phyloP scores from a whole-genome alignment of 371 early-diverging fungal genomes.

The Mucor indicus region DNA sequence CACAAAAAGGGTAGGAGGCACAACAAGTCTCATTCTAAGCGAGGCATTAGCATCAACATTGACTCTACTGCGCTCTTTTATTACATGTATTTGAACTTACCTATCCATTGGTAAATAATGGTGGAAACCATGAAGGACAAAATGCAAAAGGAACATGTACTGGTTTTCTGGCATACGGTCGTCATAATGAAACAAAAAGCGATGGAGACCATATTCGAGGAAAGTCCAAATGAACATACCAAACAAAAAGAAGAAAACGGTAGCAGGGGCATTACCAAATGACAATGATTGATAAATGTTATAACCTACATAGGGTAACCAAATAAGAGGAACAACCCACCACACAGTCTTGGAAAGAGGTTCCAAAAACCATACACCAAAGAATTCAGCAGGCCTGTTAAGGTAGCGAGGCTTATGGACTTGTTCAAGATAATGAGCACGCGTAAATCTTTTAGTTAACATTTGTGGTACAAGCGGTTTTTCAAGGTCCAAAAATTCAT shows the following conservation, averaged over 20 bases:
- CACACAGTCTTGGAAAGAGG: conserved; percentile 85
- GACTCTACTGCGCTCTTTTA: conserved; percentile 5
- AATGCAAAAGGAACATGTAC: conserved; percentile 73
- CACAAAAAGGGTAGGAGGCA: conserved; percentile 87
- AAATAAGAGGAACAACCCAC: conserved; percentile 87
- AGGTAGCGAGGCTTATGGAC: conserved; percentile 89
- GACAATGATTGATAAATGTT: conserved; percentile 28
- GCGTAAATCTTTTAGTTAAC: conserved; percentile 64
- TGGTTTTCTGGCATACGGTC: conserved; percentile 82
- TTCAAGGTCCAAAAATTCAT: conserved; percentile 78
- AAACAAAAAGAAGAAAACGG: conserved; percentile 41
- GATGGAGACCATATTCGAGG: conserved; percentile 82
- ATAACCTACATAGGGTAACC: conserved; percentile 71
- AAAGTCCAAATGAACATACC: conserved; percentile 86
- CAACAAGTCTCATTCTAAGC: conserved; percentile 83
- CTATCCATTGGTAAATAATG: conserved; percentile 96
- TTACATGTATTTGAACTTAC: too few species aligned
- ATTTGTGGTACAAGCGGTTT: conserved; percentile 86
- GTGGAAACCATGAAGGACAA: conserved; percentile 92
- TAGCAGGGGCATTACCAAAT: conserved; percentile 25
- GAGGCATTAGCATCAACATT: conserved; percentile 3
- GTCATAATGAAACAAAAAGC: conserved; percentile 93
- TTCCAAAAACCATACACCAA: conserved; percentile 74
- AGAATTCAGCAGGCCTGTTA: conserved; percentile 76
- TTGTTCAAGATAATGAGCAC: conserved; percentile 83